Evolutionary conservation across 768 basidiomycete species (phyloP), one percentile per base, ranked within the genome.

Genomic region (Podaxis pistillaris): DNA sequence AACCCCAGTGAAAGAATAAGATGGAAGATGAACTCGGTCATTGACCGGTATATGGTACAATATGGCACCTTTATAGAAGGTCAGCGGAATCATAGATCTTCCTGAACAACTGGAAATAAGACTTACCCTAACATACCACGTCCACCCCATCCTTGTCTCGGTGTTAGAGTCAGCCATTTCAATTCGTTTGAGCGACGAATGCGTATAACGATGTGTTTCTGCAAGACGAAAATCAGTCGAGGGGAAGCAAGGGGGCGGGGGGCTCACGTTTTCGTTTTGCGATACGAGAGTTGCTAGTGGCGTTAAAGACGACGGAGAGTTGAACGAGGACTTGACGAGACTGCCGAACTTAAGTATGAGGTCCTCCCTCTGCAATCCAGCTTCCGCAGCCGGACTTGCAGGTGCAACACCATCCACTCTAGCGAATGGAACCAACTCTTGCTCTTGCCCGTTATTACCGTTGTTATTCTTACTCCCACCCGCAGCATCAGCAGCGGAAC

Each of bases 111-210:
- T 3, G 49, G 37, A n/a, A 37, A n/a, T 49, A 22, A 50, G 17
- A 73, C 86, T 68, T 65, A 93, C 89, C 94, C 94, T 47, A 97
- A 76, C 72, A 89, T 79, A 8, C 94, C 94, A 63, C 92, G 79
- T 9, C 94, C 94, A 64, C 93, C 93, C 94, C 94, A 97, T 6
- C 88, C 88, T 61, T 80, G 84, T 55, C 85, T 74, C 5, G 93
- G 93, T 2, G 78, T 87, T 47, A 94, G 76, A n/a, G 73, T 81
- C 62, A 93, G 68, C 19, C 76, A 76, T 13, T 85, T 66, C 6
- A 68, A 71, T 65, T 83, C 72, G 2, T 73, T 79, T 4, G 76
- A 73, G 33, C 91, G 85, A 30, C 85, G 73, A 8, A 92, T 81
- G 50, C 81, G 78, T 58, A 94, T 78, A 4, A 74, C 69, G 40